A percentile compares a stretch with the other conserved stretches of the same genome.
These are phyloP conservation scores for Trichoderma cornu-damae DNA, from an alignment of 2,329 filamentous ascomycete species.

Conservation along the genomic window DNA sequence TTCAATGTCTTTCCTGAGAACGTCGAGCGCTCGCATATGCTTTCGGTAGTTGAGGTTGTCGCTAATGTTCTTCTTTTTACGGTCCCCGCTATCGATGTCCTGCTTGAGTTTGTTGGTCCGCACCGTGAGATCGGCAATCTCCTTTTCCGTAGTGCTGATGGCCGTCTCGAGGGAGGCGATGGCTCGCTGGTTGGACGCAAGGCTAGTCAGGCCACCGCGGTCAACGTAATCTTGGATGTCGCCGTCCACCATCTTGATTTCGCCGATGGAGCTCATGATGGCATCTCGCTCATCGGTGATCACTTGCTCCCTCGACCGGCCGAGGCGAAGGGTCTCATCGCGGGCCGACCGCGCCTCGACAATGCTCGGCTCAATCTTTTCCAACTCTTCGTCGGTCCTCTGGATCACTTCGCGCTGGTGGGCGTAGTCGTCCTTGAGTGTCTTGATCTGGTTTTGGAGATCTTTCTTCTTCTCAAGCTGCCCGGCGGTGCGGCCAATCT, in stretches of 20 bases:
- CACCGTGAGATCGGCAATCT: slow-evolving; percentile 61
- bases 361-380: slow-evolving; percentile 69
- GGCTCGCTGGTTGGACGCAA: slow-evolving; percentile 64
- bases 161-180: slow-evolving; percentile 63
- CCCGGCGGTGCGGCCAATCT: slow-evolving; percentile 63
- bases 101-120: slow-evolving; percentile 73
- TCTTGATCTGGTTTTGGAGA: slow-evolving; percentile 65
- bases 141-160: slow-evolving; percentile 60
- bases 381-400: slow-evolving; percentile 65
- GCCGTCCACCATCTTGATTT: slow-evolving; percentile 67
- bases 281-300: slow-evolving; percentile 65
- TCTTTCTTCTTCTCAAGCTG: slow-evolving; percentile 77
- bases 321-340: slow-evolving; percentile 69
- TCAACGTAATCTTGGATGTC: slow-evolving; percentile 78
- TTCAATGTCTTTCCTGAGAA: slow-evolving; percentile 63
- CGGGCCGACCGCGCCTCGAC: slow-evolving; percentile 68
- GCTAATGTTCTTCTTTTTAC: slow-evolving; percentile 77
- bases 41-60: slow-evolving; percentile 87
- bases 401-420: slow-evolving; percentile 67
- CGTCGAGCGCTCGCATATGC: slow-evolving; percentile 62
- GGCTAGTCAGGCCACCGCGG: slow-evolving; percentile 65
- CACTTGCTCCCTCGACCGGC: slow-evolving; percentile 66
- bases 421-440: slow-evolving; percentile 61
- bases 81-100: slow-evolving; percentile 71
- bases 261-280: slow-evolving; percentile 68